These are phyloP conservation scores for Phytopythium chamaehyphon DNA, from an alignment of 352 stramenopile species.

Conservation along the genomic window DNA sequence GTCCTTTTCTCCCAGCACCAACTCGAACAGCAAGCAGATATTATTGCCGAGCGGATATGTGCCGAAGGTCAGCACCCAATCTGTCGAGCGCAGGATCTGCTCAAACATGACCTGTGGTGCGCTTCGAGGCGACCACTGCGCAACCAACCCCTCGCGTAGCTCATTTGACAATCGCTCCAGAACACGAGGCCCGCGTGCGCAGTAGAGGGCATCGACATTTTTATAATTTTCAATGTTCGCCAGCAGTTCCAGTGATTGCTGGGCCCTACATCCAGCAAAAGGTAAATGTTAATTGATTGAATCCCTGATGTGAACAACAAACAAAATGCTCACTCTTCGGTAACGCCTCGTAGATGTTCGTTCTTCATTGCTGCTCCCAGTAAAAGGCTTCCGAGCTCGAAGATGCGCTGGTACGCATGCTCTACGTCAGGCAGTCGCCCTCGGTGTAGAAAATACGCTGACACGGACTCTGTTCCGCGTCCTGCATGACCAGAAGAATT, in stretches of 20 bases:
- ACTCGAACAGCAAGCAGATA: constrained; percentile 14
- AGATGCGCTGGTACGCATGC: constrained; percentile 34
- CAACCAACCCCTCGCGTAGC: constrained; percentile 17
- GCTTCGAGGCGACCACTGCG: constrained; percentile 32
- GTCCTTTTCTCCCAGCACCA: constrained; percentile 1
- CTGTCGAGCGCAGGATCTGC: constrained; percentile 19
- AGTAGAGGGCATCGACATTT: constrained; percentile 19
- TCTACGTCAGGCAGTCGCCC: constrained; percentile 39
- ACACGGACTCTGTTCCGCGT: constrained; percentile 40
- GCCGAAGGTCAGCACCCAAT: constrained; percentile 7
- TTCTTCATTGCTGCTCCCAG: neutral
- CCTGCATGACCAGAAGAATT: constrained; percentile 12
- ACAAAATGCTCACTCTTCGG: constrained; percentile 6
- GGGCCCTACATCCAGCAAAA: constrained; percentile 15
- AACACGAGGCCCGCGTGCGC: constrained; percentile 22
- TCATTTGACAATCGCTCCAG: constrained; percentile 14
- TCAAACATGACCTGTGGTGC: constrained; percentile 27
- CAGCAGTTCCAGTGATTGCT: constrained; percentile 19
- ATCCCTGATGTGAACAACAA: no score
- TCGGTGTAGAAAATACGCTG: constrained; percentile 46
- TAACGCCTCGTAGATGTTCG: constrained; percentile 2
- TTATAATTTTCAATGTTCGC: constrained; percentile 16
- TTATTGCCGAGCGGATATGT: constrained; percentile 1
- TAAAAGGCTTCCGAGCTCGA: constrained; percentile 37
- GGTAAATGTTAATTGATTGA: no score